These are phyloP conservation scores for Colletotrichum tropicale DNA, from an alignment of 2,329 filamentous ascomycete genomes.

Conservation along the genomic window DNA sequence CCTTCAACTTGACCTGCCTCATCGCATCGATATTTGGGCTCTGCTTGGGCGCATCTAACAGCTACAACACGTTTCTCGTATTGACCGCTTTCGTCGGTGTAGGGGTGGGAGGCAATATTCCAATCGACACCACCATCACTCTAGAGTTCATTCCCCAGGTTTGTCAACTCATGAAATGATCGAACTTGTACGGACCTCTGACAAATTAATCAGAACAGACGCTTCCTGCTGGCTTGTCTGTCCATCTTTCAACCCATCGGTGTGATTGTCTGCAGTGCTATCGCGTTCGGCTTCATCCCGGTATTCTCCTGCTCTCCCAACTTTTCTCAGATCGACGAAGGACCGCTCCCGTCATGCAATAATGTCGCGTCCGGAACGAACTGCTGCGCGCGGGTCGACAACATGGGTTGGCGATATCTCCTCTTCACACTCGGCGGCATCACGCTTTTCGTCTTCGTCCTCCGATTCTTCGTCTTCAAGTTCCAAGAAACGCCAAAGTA, in stretches of 20 bases:
- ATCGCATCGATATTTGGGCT: conserved; percentile 58
- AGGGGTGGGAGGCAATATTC: conserved; percentile 58
- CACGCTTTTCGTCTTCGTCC: conserved; percentile 57
- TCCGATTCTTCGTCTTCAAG: conserved; percentile 60
- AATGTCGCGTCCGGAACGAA: conserved; percentile 25
- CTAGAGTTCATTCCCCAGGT: conserved; percentile 59
- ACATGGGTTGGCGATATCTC: conserved; percentile 66
- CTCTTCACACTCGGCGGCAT: conserved; percentile 58
- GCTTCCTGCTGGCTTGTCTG: conserved; percentile 55
- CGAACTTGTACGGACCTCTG: neutral
- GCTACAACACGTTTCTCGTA: conserved; percentile 54
- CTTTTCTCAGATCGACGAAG: conserved; percentile 42
- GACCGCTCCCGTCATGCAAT: conserved; percentile 49
- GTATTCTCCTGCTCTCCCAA: conserved; percentile 55
- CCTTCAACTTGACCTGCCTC: conserved; percentile 64
- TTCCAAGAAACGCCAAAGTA: conserved; percentile 64
- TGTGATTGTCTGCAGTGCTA: conserved; percentile 52
- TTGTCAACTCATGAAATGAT: neutral
- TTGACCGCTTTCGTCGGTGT: conserved; percentile 60
- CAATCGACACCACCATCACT: conserved; percentile 59
- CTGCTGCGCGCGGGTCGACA: conserved; percentile 41
- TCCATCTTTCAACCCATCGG: conserved; percentile 62
- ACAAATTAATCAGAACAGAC: conserved; percentile 34
- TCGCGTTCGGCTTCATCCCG: conserved; percentile 59
- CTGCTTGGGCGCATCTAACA: conserved; percentile 52